Percentiles rank a stretch among this genome's conserved stretches.
These are phyloP conservation scores for Hypoxylon sp. DNA, from an alignment of 2,329 filamentous ascomycete species.

Conservation along the genomic window DNA sequence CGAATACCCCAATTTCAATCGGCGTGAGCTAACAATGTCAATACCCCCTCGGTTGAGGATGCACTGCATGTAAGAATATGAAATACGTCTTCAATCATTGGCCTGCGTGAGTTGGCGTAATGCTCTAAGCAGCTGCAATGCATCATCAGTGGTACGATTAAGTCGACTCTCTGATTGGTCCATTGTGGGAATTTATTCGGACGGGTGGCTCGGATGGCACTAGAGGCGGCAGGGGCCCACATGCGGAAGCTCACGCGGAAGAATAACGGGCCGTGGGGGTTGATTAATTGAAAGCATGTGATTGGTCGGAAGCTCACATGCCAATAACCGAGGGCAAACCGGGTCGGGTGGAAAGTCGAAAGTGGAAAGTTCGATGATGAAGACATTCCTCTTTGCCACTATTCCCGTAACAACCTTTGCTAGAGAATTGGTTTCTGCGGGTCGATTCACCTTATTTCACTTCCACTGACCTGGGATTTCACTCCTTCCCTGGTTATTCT, in stretches of 20 bases:
- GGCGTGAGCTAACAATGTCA: not conserved
- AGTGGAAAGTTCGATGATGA: conserved; percentile 49
- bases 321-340: conserved; percentile 53
- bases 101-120: conserved; percentile 7
- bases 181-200: conserved; percentile 4
- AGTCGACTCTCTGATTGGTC: conserved; percentile 18
- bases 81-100: conserved; percentile 34
- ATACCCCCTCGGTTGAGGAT: conserved; percentile 8
- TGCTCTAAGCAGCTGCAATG: conserved; percentile 10
- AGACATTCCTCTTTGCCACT: conserved; percentile 50
- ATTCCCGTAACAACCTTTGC: conserved; percentile 32
- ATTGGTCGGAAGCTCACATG: conserved; percentile 48
- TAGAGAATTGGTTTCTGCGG: conserved; percentile 11
- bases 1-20: not conserved
- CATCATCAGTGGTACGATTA: conserved; percentile 13
- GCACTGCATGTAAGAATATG: conserved; percentile 11
- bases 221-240: conserved; percentile 11
- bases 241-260: conserved; percentile 38
- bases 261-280: conserved; percentile 45
- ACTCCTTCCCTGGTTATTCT: not conserved
- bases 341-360: conserved; percentile 46
- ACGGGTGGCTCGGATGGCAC: conserved; percentile 15
- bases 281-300: conserved; percentile 52
- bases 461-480: conserved; percentile 5
- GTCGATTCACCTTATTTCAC: conserved; percentile 28